Conservation (phyloP, 2,329 filamentous ascomycete genomes). For the Calonectria pseudoreteaudii region DNA sequence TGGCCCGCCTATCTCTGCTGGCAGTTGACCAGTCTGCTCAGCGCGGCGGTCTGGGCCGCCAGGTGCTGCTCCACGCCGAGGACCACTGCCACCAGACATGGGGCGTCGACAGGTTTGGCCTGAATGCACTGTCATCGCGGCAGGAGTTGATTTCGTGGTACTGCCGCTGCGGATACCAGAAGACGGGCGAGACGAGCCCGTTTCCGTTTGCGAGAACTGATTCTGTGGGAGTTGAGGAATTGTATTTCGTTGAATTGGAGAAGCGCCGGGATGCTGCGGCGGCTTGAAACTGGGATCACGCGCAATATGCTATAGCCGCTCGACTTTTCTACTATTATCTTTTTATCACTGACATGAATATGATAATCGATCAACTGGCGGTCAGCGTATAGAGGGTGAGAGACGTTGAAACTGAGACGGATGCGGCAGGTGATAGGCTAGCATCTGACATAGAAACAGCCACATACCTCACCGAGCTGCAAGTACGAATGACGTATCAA, state of each 20-base stretch:
- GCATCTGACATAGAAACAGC: background rate
- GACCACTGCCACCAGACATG: slow-evolving; percentile 44
- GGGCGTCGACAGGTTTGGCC: slow-evolving; percentile 41
- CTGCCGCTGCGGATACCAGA: slow-evolving; percentile 46
- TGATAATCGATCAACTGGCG: too few species aligned
- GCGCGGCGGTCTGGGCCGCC: slow-evolving; percentile 47
- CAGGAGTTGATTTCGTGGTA: slow-evolving; percentile 51
- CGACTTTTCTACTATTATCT: too few species aligned
- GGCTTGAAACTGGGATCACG: too few species aligned
- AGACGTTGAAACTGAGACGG: too few species aligned
- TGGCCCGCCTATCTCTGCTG: slow-evolving; percentile 49
- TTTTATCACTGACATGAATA: too few species aligned
- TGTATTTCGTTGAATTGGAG: slow-evolving; percentile 3
- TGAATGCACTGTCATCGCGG: slow-evolving; percentile 51
- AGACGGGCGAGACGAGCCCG: slow-evolving; percentile 48
- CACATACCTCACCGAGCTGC: background rate
- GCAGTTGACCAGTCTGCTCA: slow-evolving; percentile 49
- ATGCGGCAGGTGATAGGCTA: too few species aligned
- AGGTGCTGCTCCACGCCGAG: slow-evolving; percentile 47
- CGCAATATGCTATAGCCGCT: too few species aligned
- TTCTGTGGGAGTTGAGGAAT: slow-evolving; percentile 51
- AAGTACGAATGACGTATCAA: background rate
- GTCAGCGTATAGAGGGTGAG: too few species aligned
- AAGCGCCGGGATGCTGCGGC: background rate
- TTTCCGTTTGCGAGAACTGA: slow-evolving; percentile 44